Evolutionary conservation across 805 yeast species (phyloP).

Genomic region (Jamesozyma rosinii): DNA sequence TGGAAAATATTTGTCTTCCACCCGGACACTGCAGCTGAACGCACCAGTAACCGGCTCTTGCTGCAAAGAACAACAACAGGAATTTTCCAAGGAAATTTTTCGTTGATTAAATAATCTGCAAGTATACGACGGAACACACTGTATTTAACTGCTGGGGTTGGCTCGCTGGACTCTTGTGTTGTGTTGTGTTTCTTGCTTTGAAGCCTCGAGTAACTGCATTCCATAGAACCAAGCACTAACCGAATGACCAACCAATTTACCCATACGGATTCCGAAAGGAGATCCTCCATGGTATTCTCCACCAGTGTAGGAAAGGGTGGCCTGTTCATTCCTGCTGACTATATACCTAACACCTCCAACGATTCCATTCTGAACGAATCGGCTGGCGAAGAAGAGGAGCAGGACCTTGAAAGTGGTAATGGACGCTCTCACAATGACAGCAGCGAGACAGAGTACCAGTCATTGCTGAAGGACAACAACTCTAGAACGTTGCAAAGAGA

Average conservation of each 20-base stretch:
- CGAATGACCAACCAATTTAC: constrained; percentile 23
- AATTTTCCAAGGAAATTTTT: too few relatives aligned
- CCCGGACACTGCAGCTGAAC: too few relatives aligned
- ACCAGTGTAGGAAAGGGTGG: constrained; percentile 30
- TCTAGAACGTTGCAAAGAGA: constrained; percentile 18
- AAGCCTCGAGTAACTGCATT: too few relatives aligned
- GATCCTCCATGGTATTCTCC: constrained; percentile 28
- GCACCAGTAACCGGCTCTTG: too few relatives aligned
- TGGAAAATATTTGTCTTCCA: too few relatives aligned
- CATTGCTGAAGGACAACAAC: constrained; percentile 16
- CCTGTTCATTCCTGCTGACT: constrained; percentile 26
- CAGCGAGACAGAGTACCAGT: constrained; percentile 3
- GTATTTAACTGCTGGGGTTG: too few relatives aligned
- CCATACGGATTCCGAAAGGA: constrained; percentile 22
- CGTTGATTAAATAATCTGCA: too few relatives aligned
- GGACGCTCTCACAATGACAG: constrained; percentile 1
- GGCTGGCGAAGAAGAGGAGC: constrained; percentile 6
- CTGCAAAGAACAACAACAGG: too few relatives aligned
- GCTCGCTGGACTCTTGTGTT: too few relatives aligned
- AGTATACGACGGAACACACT: too few relatives aligned
- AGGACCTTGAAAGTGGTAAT: constrained; percentile 5
- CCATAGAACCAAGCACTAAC: too few relatives aligned
- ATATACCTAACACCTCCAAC: constrained; percentile 11
- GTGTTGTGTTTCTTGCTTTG: too few relatives aligned
- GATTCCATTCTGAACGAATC: constrained; percentile 9